Conservation (phyloP, 805 yeast genomes). For the Saturnispora gosingensis region DNA sequence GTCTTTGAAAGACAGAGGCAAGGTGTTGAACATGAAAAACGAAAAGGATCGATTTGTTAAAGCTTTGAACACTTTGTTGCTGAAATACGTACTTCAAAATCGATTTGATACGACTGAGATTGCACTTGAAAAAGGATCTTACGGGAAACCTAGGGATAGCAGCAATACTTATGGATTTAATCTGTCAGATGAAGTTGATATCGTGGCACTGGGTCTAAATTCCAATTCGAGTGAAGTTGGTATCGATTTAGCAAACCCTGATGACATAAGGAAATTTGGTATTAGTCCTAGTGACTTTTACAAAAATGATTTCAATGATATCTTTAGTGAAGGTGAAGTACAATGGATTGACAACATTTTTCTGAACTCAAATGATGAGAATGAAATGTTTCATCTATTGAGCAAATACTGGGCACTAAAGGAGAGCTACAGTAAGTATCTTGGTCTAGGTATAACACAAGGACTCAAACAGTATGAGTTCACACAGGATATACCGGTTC, state of each 20-base stretch:
- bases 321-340: conserved; percentile 23
- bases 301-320: conserved; percentile 20
- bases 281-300: conserved; percentile 17
- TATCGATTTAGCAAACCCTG: conserved; percentile 36
- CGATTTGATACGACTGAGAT: conserved; percentile 12
- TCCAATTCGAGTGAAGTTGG: conserved; percentile 31
- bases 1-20: conserved; percentile 30
- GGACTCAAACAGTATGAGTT: conserved; percentile 23
- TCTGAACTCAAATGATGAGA: conserved; percentile 1
- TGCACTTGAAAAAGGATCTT: conserved; percentile 26
- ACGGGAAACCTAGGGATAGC: conserved; percentile 49
- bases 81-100: conserved; percentile 33
- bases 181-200: conserved; percentile 47
- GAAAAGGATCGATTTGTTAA: conserved; percentile 28
- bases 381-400: conserved; percentile 18
- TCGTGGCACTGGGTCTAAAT: conserved; percentile 38
- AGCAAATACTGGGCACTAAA: conserved; percentile 71
- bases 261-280: conserved; percentile 21
- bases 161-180: conserved; percentile 37
- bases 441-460: conserved; percentile 48
- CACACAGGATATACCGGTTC: neutral
- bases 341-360: conserved; percentile 20
- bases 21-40: conserved; percentile 33
- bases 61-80: conserved; percentile 38
- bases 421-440: conserved; percentile 61